Evolutionary conservation across 306 rosid genomes (phyloP).

Genomic region (Dryas octopetala): DNA sequence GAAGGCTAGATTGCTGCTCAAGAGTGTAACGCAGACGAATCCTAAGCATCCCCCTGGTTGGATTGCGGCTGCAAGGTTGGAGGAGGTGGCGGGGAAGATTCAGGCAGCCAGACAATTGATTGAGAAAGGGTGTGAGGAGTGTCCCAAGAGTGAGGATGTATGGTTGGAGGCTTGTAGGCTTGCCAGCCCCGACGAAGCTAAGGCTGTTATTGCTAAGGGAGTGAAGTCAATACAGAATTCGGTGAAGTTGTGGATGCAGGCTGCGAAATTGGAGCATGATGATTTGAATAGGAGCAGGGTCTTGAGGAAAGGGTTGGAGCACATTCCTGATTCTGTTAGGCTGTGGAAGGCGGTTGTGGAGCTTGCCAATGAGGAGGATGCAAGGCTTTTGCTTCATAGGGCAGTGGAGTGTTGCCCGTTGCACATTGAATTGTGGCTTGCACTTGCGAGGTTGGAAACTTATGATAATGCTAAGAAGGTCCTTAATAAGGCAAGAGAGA

Average conservation of each 20-base stretch:
- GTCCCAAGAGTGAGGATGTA: slow-evolving; percentile 85
- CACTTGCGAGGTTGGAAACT: slow-evolving; percentile 83
- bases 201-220: slow-evolving; percentile 79
- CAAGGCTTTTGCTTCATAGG: slow-evolving; percentile 76
- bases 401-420: slow-evolving; percentile 91
- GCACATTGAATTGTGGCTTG: slow-evolving; percentile 92
- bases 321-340: slow-evolving; percentile 89
- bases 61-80: slow-evolving; percentile 89
- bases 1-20: slow-evolving; percentile 75
- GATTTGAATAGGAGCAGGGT: slow-evolving; percentile 69
- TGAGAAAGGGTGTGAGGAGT: slow-evolving; percentile 83
- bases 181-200: slow-evolving; percentile 83
- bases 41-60: slow-evolving; percentile 90
- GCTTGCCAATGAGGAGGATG: slow-evolving; percentile 86
- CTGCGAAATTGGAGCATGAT: slow-evolving; percentile 75
- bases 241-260: slow-evolving; percentile 87
- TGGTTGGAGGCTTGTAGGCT: slow-evolving; percentile 94
- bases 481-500: slow-evolving; percentile 78
- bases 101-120: slow-evolving; percentile 80
- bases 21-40: slow-evolving; percentile 86
- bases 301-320: slow-evolving; percentile 81
- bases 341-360: slow-evolving; percentile 95
- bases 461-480: slow-evolving; percentile 83
- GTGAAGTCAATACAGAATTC: slow-evolving; percentile 79
- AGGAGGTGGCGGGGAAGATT: slow-evolving; percentile 86